These are phyloP conservation scores for Solanum sejunctum DNA, from an alignment of 257 asterid genomes.

Conservation along the genomic window DNA sequence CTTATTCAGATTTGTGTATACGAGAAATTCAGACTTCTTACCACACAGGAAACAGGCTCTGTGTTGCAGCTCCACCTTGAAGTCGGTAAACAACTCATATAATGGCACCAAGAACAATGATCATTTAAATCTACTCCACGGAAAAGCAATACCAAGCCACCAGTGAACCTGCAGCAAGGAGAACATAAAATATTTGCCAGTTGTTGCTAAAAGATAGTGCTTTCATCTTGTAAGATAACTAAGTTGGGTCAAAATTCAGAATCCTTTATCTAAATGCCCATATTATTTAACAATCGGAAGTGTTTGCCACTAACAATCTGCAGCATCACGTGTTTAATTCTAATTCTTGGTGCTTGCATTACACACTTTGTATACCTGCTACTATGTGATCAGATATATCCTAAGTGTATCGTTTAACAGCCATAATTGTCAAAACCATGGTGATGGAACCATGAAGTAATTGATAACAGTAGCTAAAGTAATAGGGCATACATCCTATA, in stretches of 20 bases:
- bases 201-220: background rate
- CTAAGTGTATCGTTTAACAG: background rate
- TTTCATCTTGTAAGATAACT: background rate
- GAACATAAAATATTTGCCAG: background rate
- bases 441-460: background rate
- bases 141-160: conserved; percentile 64
- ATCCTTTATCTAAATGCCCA: background rate
- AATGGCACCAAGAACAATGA: conserved; percentile 88
- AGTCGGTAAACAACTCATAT: conserved; percentile 80
- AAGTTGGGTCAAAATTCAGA: background rate
- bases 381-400: background rate
- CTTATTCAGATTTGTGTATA: background rate
- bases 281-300: background rate
- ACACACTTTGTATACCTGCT: background rate
- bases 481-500: background rate
- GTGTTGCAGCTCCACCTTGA: conserved; percentile 77
- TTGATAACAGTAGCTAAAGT: background rate
- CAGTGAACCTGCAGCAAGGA: conserved; percentile 34
- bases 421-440: background rate
- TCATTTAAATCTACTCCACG: conserved; percentile 80
- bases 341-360: background rate
- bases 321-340: background rate
- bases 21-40: conserved; percentile 3
- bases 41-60: conserved; percentile 59
- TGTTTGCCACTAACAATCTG: background rate